Conservation (phyloP, 352 stramenopile genomes). For the Pythium inflatum region DNA sequence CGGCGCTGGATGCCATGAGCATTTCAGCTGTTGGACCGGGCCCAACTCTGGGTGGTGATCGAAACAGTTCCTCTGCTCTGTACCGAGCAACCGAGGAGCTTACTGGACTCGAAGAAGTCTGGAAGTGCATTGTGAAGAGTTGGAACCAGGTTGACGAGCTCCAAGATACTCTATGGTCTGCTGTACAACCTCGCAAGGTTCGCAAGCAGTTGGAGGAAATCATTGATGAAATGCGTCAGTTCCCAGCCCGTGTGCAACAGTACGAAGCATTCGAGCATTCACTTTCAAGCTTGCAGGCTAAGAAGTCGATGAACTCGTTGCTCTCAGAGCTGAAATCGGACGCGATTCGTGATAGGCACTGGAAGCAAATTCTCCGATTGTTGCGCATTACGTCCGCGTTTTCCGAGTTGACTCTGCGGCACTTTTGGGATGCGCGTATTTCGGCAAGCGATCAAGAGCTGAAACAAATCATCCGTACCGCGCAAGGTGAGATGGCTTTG, state of each 20-base stretch:
- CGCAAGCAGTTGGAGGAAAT: constrained; percentile 96
- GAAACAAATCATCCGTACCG: constrained; percentile 95
- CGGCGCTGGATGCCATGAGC: constrained; percentile 96
- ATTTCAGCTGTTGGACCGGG: constrained; percentile 69
- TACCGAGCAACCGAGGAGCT: constrained; percentile 91
- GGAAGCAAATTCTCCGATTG: constrained; percentile 96
- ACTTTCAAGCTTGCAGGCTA: constrained; percentile 92
- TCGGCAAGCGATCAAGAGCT: constrained; percentile 94
- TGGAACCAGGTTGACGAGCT: constrained; percentile 90
- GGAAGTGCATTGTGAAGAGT: constrained; percentile 93
- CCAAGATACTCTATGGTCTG: constrained; percentile 95
- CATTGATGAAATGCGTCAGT: constrained; percentile 95
- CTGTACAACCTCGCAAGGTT: constrained; percentile 94
- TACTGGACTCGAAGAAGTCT: constrained; percentile 97
- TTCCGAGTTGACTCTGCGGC: constrained; percentile 95
- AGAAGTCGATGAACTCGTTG: constrained; percentile 93
- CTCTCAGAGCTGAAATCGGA: constrained; percentile 98
- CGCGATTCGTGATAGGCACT: constrained; percentile 98
- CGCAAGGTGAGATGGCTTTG: constrained; percentile 99
- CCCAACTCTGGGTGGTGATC: constrained; percentile 73
- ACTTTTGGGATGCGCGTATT: constrained; percentile 97
- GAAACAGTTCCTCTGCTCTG: constrained; percentile 63
- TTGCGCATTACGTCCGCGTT: constrained; percentile 94
- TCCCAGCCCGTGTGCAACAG: constrained; percentile 96
- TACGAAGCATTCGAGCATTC: constrained; percentile 98